Conservation (phyloP, 2,329 filamentous ascomycete genomes). For the Lachnellula arida region DNA sequence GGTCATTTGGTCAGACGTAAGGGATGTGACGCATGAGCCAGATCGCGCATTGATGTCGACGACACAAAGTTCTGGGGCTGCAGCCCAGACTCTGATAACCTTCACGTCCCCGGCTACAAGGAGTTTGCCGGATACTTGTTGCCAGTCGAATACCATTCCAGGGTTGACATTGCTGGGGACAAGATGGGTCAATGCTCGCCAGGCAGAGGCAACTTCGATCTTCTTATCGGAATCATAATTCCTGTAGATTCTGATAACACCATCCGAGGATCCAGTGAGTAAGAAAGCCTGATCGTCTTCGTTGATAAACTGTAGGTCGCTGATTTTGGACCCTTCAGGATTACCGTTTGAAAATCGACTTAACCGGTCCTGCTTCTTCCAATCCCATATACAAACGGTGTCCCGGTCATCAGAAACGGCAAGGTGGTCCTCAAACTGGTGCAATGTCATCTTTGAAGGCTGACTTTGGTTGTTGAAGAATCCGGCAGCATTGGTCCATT, state of each 20-base stretch:
- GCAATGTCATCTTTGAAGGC: constrained; percentile 89
- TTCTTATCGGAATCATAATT: constrained; percentile 76
- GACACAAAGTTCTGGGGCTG: constrained; percentile 85
- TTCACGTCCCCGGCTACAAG: constrained; percentile 96
- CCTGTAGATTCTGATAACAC: constrained; percentile 87
- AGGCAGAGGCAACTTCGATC: constrained; percentile 83
- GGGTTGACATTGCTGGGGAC: constrained; percentile 92
- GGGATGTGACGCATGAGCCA: constrained; percentile 88
- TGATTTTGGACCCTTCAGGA: constrained; percentile 83
- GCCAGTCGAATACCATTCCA: constrained; percentile 97
- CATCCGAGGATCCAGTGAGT: constrained; percentile 93
- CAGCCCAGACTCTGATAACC: constrained; percentile 94
- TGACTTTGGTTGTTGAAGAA: constrained; percentile 88
- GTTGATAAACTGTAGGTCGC: constrained; percentile 95
- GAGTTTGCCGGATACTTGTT: constrained; percentile 91
- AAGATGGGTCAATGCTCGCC: constrained; percentile 88
- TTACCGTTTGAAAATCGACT: constrained; percentile 93
- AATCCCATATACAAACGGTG: constrained; percentile 90
- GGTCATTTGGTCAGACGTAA: constrained; percentile 97
- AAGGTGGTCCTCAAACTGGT: constrained; percentile 95
- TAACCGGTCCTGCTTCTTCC: constrained; percentile 69
- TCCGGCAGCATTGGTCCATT: constrained; percentile 79
- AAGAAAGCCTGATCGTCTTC: constrained; percentile 94
- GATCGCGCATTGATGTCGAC: constrained; percentile 93
- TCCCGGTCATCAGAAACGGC: constrained; percentile 92